Conservation (phyloP, 805 yeast species). For the Candida boleticola region DNA sequence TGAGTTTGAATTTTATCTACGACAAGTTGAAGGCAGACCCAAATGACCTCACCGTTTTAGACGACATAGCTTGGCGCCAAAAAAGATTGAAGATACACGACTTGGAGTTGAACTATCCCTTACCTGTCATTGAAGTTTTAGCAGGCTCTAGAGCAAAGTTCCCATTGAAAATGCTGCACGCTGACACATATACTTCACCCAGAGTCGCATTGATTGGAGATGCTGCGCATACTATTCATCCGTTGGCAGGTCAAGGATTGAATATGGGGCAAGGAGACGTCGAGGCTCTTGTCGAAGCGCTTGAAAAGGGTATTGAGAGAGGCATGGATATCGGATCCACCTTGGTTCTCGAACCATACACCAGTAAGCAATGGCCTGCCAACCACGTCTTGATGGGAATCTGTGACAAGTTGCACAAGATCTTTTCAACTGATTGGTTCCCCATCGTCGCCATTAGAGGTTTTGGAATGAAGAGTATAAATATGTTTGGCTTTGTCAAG, state of each 20-base stretch:
- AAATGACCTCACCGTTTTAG: slow-evolving; percentile 47
- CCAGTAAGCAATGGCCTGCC: slow-evolving; percentile 74
- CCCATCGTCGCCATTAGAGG: slow-evolving; percentile 78
- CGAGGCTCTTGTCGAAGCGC: slow-evolving; percentile 59
- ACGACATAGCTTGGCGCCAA: slow-evolving; percentile 75
- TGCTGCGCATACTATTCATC: slow-evolving; percentile 97
- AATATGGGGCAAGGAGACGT: slow-evolving; percentile 98
- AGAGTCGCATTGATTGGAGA: slow-evolving; percentile 94
- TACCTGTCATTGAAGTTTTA: slow-evolving; percentile 57
- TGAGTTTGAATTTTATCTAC: slow-evolving; percentile 73
- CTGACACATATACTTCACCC: slow-evolving; percentile 81
- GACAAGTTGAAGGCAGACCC: slow-evolving; percentile 35
- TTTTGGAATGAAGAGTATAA: slow-evolving; percentile 69
- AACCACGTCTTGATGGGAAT: slow-evolving; percentile 83
- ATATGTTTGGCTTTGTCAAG: slow-evolving; percentile 64
- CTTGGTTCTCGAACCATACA: slow-evolving; percentile 81
- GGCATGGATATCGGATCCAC: slow-evolving; percentile 88
- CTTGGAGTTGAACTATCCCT: slow-evolving; percentile 64
- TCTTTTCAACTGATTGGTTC: slow-evolving; percentile 68
- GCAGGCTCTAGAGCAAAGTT: slow-evolving; percentile 76
- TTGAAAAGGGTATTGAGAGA: slow-evolving; percentile 67
- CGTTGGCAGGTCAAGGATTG: slow-evolving; percentile 95
- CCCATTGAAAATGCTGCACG: slow-evolving; percentile 86
- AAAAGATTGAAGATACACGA: slow-evolving; percentile 38
- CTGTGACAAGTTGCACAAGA: slow-evolving; percentile 87